Percentiles rank a stretch among this genome's conserved stretches.
Evolutionary conservation across 345 rosid species (phyloP).

Genomic region (Pseudoturritis turrita): DNA sequence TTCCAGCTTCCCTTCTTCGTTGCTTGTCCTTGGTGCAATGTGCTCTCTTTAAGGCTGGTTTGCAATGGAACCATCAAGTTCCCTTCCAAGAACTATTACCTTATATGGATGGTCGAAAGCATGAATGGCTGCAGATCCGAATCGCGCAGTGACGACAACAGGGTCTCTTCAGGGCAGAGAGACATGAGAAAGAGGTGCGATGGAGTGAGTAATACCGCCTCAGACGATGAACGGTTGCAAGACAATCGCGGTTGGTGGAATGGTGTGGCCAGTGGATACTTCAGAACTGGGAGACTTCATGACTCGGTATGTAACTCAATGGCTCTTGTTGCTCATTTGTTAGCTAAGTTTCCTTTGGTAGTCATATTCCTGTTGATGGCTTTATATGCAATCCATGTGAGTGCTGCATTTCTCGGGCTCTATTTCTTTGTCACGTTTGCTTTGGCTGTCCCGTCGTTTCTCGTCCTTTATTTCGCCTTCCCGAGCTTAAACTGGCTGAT

Average conservation of each 20-base stretch:
- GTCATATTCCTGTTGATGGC: conserved; percentile 47
- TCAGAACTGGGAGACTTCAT: conserved; percentile 39
- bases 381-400: conserved; percentile 59
- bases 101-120: conserved; percentile 75
- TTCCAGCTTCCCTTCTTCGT: conserved; percentile 55
- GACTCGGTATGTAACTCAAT: conserved; percentile 47
- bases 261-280: conserved; percentile 9
- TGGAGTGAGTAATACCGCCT: conserved; percentile 24
- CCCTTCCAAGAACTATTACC: conserved; percentile 62
- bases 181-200: conserved; percentile 22
- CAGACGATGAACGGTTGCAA: conserved; percentile 12
- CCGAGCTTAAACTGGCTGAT: conserved; percentile 67
- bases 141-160: conserved; percentile 10
- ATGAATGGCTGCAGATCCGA: conserved; percentile 45
- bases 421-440: conserved; percentile 54
- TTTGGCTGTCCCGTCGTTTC: conserved; percentile 64
- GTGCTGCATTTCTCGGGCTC: conserved; percentile 55
- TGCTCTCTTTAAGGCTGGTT: conserved; percentile 54
- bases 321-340: conserved; percentile 45
- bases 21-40: conserved; percentile 67
- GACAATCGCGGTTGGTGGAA: conserved; percentile 17
- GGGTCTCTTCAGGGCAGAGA: conserved; percentile 16
- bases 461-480: conserved; percentile 52
- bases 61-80: conserved; percentile 48
- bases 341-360: conserved; percentile 58